Percentiles rank a stretch among this genome's conserved stretches.
These are phyloP conservation scores for Aspergillus sp. DNA, from an alignment of 2,329 filamentous ascomycete species.

Conservation along the genomic window DNA sequence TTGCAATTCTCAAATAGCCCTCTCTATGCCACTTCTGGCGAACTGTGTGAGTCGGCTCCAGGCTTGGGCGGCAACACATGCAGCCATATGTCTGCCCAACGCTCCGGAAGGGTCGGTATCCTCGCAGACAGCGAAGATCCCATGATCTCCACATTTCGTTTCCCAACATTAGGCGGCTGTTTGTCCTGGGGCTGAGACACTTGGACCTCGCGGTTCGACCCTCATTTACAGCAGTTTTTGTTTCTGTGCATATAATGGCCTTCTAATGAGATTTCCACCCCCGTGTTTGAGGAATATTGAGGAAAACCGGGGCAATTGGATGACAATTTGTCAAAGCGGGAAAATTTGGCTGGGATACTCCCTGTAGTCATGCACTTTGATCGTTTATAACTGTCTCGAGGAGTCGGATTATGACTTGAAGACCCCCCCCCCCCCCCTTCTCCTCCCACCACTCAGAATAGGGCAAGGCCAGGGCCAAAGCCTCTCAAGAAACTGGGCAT, in stretches of 20 bases:
- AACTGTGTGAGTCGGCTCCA: conserved; percentile 15
- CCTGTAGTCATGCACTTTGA: conserved; percentile 3
- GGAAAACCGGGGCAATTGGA: neutral
- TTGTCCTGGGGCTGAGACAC: neutral
- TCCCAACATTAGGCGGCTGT: conserved; percentile 20
- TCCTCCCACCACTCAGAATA: neutral
- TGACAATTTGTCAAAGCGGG: neutral
- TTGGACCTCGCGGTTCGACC: neutral
- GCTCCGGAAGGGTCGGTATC: conserved; percentile 15
- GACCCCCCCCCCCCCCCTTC: neutral
- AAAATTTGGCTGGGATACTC: neutral
- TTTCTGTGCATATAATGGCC: neutral
- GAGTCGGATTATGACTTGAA: neutral
- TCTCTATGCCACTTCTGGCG: conserved; percentile 1
- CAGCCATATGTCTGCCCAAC: conserved; percentile 30
- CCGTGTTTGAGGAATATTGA: neutral
- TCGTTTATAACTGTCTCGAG: neutral
- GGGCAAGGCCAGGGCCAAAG: neutral
- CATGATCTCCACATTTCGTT: conserved; percentile 20
- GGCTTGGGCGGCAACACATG: conserved; percentile 28
- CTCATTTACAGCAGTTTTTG: neutral
- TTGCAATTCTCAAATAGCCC: neutral
- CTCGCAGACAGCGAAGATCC: conserved; percentile 16
- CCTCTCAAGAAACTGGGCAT: neutral
- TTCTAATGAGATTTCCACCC: neutral